Percentiles rank a stretch among this genome's conserved stretches.
These are phyloP conservation scores for Circinella umbellata DNA, from an alignment of 371 early-diverging fungal genomes.

Conservation along the genomic window DNA sequence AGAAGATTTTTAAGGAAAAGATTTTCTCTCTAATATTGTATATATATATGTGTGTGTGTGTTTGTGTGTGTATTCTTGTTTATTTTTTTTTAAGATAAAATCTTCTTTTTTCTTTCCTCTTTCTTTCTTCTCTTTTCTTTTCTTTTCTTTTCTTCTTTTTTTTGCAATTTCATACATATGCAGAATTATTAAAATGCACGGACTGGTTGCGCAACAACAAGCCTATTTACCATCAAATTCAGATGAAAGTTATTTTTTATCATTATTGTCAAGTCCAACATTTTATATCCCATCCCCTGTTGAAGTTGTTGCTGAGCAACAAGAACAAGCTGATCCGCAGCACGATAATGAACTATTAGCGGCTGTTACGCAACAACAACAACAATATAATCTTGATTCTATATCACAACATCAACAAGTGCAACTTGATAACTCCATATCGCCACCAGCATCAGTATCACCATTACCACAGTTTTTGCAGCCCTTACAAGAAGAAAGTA, in stretches of 20 bases:
- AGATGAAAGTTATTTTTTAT: constrained; percentile 8
- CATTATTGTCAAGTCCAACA: neutral
- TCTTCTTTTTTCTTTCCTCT: neutral
- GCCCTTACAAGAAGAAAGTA: neutral
- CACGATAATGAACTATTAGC: neutral
- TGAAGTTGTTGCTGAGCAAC: neutral
- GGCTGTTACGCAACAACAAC: neutral
- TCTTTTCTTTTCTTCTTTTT: neutral
- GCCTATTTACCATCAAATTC: neutral
- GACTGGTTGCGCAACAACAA: constrained; percentile 9
- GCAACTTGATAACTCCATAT: neutral
- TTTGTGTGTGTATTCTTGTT: neutral
- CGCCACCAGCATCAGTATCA: neutral
- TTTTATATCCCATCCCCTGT: constrained; percentile 1
- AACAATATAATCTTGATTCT: too few relatives aligned
- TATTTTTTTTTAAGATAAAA: neutral
- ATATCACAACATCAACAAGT: neutral
- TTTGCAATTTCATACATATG: neutral
- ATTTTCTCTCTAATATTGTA: too few relatives aligned
- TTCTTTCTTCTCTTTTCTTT: neutral
- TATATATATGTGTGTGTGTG: too few relatives aligned
- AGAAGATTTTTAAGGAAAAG: neutral
- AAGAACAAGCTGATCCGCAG: neutral
- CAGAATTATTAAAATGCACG: neutral
- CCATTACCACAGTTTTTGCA: neutral